Evolutionary conservation across 192 early-diverging fungal genomes (phyloP), one percentile per base, ranked within the genome.

Genomic region (Linnemannia exigua): DNA sequence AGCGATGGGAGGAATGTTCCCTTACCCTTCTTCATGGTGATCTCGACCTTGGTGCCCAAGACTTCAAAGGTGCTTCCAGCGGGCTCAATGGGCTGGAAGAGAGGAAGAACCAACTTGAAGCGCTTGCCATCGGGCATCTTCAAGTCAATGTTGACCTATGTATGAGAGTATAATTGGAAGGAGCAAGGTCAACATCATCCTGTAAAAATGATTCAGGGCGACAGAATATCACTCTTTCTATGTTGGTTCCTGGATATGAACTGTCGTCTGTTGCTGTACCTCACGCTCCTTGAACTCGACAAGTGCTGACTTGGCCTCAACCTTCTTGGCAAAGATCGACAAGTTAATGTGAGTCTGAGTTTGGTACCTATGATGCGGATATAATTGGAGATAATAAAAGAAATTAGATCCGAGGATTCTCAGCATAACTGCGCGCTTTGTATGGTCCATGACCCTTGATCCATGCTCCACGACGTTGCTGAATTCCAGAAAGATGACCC

Each of bases 301-400:
- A 41, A 87, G 88, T 48, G 97, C 95, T 14, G 88, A 75, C 52
- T 91, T 90, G 79, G 91, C 93, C 80, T 95, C 93, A 25, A 95
- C 92, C 79, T 98, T 97, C 87, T 99, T 99, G 9, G 97, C 97
- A 90, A 97, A 99, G 63, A 99, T 91, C 36, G 95, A 96, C 52
- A 99, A 87, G 76, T 96, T 96, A 48, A 99, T 93, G 35, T 91
- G 92, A 41, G 90, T 91, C 46, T 90, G 96, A 35, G 96, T 97
- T 81, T 99, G 98, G 88, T 99, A 99, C 88, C 88, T 88, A 58
- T 33, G 74, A 41, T 15, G 8, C 9, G 28, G 28, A 63, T 9
- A n/a, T 31, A 25, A 31, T 63, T 31, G 58, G 31, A 63, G 0
- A 63, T 28, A 1, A 58, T 58, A 31, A 33, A 25, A 25, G 25